Conservation (phyloP, 2,329 filamentous ascomycete genomes). For the Ambrosiella beaveri region DNA sequence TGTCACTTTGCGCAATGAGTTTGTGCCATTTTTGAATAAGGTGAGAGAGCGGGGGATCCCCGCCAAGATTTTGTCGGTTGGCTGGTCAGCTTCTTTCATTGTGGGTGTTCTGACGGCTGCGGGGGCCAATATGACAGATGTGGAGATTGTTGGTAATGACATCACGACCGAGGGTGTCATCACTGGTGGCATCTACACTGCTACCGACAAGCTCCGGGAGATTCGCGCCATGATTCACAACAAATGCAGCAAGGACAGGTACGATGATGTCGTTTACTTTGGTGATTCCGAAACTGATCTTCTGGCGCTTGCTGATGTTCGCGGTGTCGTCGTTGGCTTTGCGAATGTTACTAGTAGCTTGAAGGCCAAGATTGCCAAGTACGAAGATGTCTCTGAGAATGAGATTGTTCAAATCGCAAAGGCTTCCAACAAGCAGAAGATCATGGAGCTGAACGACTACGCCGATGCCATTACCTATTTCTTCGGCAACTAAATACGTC, state of each 20-base stretch:
- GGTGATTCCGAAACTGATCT: slow-evolving; percentile 42
- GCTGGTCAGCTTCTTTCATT: slow-evolving; percentile 33
- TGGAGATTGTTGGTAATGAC: slow-evolving; percentile 27
- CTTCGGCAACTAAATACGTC: not conserved
- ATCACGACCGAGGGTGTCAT: slow-evolving; percentile 24
- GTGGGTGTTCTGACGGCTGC: slow-evolving; percentile 23
- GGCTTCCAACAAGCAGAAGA: not conserved
- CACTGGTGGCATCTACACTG: slow-evolving; percentile 24
- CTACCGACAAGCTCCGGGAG: slow-evolving; percentile 29
- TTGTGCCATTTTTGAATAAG: slow-evolving; percentile 15
- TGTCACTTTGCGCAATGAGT: slow-evolving; percentile 16
- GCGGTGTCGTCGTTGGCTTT: slow-evolving; percentile 31
- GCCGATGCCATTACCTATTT: slow-evolving; percentile 1
- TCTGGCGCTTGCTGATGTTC: slow-evolving; percentile 29
- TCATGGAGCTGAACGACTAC: slow-evolving; percentile 4
- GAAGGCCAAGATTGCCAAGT: slow-evolving; percentile 1
- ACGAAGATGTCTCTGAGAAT: not conserved
- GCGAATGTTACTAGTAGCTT: slow-evolving; percentile 17
- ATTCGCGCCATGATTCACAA: slow-evolving; percentile 19
- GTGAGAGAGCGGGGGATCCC: slow-evolving; percentile 25
- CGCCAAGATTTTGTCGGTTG: slow-evolving; percentile 28
- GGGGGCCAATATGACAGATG: slow-evolving; percentile 16
- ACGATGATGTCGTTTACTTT: slow-evolving; percentile 29
- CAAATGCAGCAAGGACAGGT: slow-evolving; percentile 11
- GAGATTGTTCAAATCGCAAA: slow-evolving; percentile 1